Evolutionary conservation across 1,139 yeast genomes (phyloP).

Genomic region (Pichia sp.): DNA sequence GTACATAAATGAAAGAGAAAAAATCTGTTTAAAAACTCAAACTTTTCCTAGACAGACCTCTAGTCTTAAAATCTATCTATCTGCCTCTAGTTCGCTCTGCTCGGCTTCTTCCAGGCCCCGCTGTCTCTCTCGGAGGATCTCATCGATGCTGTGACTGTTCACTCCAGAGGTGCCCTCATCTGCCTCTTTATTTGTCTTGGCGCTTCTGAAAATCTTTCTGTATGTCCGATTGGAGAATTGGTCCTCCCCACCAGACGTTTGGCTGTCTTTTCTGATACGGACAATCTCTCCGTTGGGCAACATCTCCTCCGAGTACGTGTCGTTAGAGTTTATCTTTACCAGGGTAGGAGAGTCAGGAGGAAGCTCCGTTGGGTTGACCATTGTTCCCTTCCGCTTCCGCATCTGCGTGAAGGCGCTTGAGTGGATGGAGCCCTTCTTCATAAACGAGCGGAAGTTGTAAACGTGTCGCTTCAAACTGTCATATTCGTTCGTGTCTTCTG

Average conservation of each 20-base stretch:
- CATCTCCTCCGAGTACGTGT: conserved; percentile 46
- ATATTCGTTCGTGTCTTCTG: conserved; percentile 32
- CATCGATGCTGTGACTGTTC: conserved; percentile 52
- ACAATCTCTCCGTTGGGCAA: conserved; percentile 69
- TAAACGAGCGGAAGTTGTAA: conserved; percentile 29
- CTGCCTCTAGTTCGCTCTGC: neutral
- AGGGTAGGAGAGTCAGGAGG: conserved; percentile 51
- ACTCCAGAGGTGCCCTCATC: conserved; percentile 21
- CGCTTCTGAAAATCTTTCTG: conserved; percentile 21
- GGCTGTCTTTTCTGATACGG: conserved; percentile 36
- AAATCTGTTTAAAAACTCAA: neutral
- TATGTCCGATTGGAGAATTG: conserved; percentile 23
- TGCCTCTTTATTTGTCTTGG: neutral
- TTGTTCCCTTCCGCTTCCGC: conserved; percentile 51
- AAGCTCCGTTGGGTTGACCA: conserved; percentile 42
- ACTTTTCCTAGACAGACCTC: neutral
- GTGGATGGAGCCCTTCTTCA: conserved; percentile 34
- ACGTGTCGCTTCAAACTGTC: conserved; percentile 38
- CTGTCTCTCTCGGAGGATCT: conserved; percentile 54
- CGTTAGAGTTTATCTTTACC: conserved; percentile 31
- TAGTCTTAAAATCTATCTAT: neutral
- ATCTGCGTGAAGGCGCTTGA: conserved; percentile 34
- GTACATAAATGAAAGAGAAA: neutral
- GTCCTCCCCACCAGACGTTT: conserved; percentile 15
- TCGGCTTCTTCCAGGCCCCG: conserved; percentile 34